Base-by-base conservation (phyloP, 78 protist species). In the Dictyostelium purpureum region DNA sequence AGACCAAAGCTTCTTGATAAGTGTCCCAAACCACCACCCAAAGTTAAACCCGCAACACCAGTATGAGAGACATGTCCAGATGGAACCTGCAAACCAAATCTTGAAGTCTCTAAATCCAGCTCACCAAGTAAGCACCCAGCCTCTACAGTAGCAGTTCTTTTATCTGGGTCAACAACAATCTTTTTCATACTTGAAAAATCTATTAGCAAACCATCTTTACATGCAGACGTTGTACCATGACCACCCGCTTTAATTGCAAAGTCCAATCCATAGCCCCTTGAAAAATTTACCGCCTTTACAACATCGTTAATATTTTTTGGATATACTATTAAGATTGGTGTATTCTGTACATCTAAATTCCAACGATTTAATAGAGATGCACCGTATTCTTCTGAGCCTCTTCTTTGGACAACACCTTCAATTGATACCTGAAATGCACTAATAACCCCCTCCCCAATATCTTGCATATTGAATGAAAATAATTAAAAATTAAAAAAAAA, bases 11-110 rank as follows among this genome's bases (percentile, higher is more conserved):
- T 6, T 40, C 35, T 38, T 1, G 75, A 40, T 6, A 67, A 6
- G 18, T 67, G 75, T 18, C 75, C 75, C 5, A 78, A 11, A 35
- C 87, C 87, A 28, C 87, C 87, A 43, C 87, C 87, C 5, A 57
- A 2, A 0, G 54, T 38, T 31, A 78, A 66, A 16, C 87, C 87
- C 1, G 43, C 51, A 11, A 57, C 67, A 4, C 87, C 87, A 6
- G 70, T 57, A 38, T 57, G 70, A 56, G n/a, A 3, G 28, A 78
- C 54, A 49, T 65, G 77, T 1, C 87, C 87, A 14, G 12, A 56
- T 56, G 65, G 65, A 24, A 56, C 7, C 19, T 7, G 31, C 7
- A 56, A 24, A 56, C 65, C 65, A 56, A 19, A 56, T 56, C 19
- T 56, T 56, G 65, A 56, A 24, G 28, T 18, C 19, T 56, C 65